Conservation (phyloP, 202 grass and related monocot species). For the Carex sylvatica region DNA sequence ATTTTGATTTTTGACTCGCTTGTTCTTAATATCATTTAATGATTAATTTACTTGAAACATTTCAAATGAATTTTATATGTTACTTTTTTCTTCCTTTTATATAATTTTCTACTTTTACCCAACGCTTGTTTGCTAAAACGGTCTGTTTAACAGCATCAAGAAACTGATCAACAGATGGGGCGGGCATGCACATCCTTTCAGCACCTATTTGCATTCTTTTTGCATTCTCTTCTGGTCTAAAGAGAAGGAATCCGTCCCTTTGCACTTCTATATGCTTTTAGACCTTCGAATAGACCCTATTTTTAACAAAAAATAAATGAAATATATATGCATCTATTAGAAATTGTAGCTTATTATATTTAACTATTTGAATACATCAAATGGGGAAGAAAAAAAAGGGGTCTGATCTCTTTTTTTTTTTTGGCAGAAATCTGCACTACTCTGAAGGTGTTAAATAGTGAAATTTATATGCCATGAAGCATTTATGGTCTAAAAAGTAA, state of each 20-base stretch:
- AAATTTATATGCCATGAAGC: neutral
- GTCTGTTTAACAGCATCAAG: conserved; percentile 70
- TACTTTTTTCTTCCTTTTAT: neutral
- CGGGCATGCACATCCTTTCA: conserved; percentile 93
- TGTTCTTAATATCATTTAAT: neutral
- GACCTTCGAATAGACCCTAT: conserved; percentile 80
- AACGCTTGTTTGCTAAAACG: conserved; percentile 80
- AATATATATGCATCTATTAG: neutral
- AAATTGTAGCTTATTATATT: too few relatives aligned
- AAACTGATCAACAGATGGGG: conserved; percentile 72
- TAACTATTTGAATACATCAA: too few relatives aligned
- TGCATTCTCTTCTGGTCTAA: conserved; percentile 90
- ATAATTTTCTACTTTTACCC: conserved; percentile 37
- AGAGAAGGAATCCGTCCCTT: conserved; percentile 54
- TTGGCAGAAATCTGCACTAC: too few relatives aligned
- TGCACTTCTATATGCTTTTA: conserved; percentile 62
- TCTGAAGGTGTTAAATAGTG: too few relatives aligned
- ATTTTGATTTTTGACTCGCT: neutral
- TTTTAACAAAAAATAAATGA: neutral
- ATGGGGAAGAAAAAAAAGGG: too few relatives aligned
- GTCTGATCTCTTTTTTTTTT: too few relatives aligned
- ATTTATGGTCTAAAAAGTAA: neutral
- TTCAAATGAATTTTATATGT: neutral
- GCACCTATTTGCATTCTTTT: conserved; percentile 69
- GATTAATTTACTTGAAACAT: neutral